These are phyloP conservation scores for Coemansia erecta DNA, from an alignment of 192 early-diverging fungal species.

Conservation along the genomic window DNA sequence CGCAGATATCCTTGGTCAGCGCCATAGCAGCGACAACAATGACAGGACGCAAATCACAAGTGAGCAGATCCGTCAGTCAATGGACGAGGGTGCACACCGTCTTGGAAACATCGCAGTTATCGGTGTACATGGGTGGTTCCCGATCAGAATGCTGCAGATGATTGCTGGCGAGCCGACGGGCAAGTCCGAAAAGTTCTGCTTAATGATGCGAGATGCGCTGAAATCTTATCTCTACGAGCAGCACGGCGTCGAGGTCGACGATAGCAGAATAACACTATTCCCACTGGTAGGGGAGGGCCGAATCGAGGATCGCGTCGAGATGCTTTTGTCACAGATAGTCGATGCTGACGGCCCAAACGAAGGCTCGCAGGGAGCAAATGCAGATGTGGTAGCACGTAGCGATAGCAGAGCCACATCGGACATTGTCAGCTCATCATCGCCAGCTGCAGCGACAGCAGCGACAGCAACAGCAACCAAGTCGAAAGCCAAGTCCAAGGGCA, in stretches of 20 bases:
- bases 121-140: slow-evolving; percentile 93
- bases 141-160: slow-evolving; percentile 66
- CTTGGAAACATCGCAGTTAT: slow-evolving; percentile 66
- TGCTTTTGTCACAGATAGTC: slow-evolving; percentile 73
- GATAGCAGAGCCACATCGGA: slow-evolving; percentile 6
- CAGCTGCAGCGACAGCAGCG: slow-evolving; percentile 8
- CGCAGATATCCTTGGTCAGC: slow-evolving; percentile 36
- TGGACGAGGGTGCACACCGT: slow-evolving; percentile 18
- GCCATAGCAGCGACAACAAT: neutral
- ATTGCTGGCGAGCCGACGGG: slow-evolving; percentile 93
- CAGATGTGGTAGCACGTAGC: neutral
- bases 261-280: slow-evolving; percentile 65
- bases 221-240: slow-evolving; percentile 56
- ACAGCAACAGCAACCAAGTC: neutral
- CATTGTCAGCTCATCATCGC: neutral
- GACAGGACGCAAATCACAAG: slow-evolving; percentile 3
- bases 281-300: slow-evolving; percentile 91
- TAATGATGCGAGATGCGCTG: slow-evolving; percentile 78
- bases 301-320: slow-evolving; percentile 82
- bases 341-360: slow-evolving; percentile 13
- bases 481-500: slow-evolving; percentile 13
- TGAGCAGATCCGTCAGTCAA: slow-evolving; percentile 18
- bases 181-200: slow-evolving; percentile 83
- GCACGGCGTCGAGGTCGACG: slow-evolving; percentile 48
- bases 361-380: neutral